Base-by-base conservation (phyloP, 352 stramenopile genomes). In the Phytophthora cryptogea region DNA sequence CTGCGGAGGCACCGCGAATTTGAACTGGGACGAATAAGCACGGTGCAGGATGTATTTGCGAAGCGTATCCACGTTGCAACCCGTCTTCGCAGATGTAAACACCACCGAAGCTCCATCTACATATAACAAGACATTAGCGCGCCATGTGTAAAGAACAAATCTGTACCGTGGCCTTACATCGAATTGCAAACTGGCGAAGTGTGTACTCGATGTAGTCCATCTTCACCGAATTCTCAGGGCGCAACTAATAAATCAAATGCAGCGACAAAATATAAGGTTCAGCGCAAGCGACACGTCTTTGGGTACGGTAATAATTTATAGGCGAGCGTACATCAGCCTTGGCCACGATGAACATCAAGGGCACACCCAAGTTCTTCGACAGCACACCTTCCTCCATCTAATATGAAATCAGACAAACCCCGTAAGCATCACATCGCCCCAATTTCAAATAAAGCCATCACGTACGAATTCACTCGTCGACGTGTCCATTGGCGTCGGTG, bases 151-250 rank as follows among this genome's bases (percentile, higher is more conserved):
- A 13, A 27, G n/a, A 17, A 36, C 4, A 45, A 42, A 27, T 8
- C 33, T 26, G 33, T 10, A 8, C 16, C 39, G 11, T 5, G 11
- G 5, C 23, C 82, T 56, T 78, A 92, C 85, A 91, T 63, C 76
- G 76, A 66, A 94, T 85, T 8, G 81, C 82, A 51, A 89, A 88
- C 41, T 91, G 81, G 35, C 86, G 86, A 31, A 94, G 68, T 5
- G 74, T 83, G 50, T 82, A 93, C 67, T 94, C 81, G 36, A 93
- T 81, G 62, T 88, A 94, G 61, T 94, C 86, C 76, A 92, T 89
- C 59, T 93, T 90, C 16, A 91, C 62, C 5, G 86, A 92, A 66
- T 90, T 91, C 46, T 94, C 86, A 6, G 76, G 76, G 27, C 81
- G 78, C 44, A 89, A 53, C 82, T 89, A 58, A 5, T 59, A 45